Evolutionary conservation across 805 yeast genomes (phyloP), one percentile per base, ranked within the genome.

Genomic region (Wickerhamomyces chaumierensis): DNA sequence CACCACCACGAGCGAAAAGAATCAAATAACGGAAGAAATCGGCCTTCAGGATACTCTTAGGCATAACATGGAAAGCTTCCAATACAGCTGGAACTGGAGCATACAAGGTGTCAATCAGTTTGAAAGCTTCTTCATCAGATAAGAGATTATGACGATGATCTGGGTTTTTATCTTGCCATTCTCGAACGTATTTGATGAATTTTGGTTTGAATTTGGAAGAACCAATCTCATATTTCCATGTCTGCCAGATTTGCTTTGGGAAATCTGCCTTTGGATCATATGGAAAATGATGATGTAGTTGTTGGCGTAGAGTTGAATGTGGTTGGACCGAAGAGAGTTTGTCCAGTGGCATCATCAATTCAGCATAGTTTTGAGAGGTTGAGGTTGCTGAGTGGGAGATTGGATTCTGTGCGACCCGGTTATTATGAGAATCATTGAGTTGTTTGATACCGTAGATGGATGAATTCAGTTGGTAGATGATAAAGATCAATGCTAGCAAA

Each of bases 21-120:
- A 92, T 76, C 50, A 92, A 65, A 58, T 92, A 92, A 43, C 97
- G 66, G 66, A 92, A 86, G 55, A 90, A 90, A 60, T 92, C 98
- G 0, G 96, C 97, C 55, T 82, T 82, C 42, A 92, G 62, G 40
- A 92, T 88, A 29, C 71, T 70, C 50, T 74, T 77, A 2, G 98
- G 98, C 73, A 92, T 62, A 21, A 73, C 47, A 16, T 72, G 61
- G 62, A 81, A 92, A 0, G 96, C 95, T 43, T 69, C 67, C 1
- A 76, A 64, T 4, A 92, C 85, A 33, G 75, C 75, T 1, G 97
- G 96, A 0, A 82, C 72, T n/a, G 75, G 66, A 31, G 69, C 66
- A 54, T 76, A 90, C 36, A 83, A 57, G 42, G 72, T 71, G 15
- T 59, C 56, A 15, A 82, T 60, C 27, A 76, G 56, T 32, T 78